Base-by-base conservation (phyloP, 2,329 filamentous ascomycete genomes). In the Epichloe brachyelytri region DNA sequence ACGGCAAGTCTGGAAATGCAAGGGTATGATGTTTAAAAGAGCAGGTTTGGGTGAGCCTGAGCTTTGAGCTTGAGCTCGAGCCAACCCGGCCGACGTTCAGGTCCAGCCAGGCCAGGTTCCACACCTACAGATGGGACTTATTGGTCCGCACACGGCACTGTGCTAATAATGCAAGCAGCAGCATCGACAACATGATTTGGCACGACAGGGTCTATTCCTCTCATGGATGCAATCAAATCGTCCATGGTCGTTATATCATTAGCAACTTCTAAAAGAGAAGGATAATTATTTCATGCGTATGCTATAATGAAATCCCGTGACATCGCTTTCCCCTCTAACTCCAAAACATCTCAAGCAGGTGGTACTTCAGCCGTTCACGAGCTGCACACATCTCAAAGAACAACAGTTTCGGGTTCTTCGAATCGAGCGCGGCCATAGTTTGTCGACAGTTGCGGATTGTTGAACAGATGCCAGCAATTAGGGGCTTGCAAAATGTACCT, bases 391-490 rank as follows among this genome's bases (percentile, higher is more conserved):
- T 41, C 30, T 51, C 38, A 49, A 20, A 14, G 22, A n/a, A 10
- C 30, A 5, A 37, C 36, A 10, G 49, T 43, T 26, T 68, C 65
- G n/a, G 65, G 61, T 50, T 69, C 68, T 47, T 70, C 68, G 51
- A 70, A 70, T 49, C 68, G 63, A 37, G 68, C 66, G 48, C 63
- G 65, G 43, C 64, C 63, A 53, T 65, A 63, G 49, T 63, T 62
- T 52, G 65, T 56, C 40, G 68, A 67, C 39, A 67, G 64, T 48
- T 69, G 66, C 47, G 67, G 64, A 44, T 68, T 67, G 50, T 68
- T 68, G 65, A 87, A 88, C 56, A 84, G 76, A 63, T 87, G 83
- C 84, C 85, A 88, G 64, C 82, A 86, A 60, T 85, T 85, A 5
- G 85, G 85, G 11, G 83, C 80, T 64, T 86, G 82, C 26, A 88